A percentile compares a stretch with the other conserved stretches of the same genome.
Evolutionary conservation across 192 early-diverging fungal genomes (phyloP).

Genomic region (Coemansia sp.): DNA sequence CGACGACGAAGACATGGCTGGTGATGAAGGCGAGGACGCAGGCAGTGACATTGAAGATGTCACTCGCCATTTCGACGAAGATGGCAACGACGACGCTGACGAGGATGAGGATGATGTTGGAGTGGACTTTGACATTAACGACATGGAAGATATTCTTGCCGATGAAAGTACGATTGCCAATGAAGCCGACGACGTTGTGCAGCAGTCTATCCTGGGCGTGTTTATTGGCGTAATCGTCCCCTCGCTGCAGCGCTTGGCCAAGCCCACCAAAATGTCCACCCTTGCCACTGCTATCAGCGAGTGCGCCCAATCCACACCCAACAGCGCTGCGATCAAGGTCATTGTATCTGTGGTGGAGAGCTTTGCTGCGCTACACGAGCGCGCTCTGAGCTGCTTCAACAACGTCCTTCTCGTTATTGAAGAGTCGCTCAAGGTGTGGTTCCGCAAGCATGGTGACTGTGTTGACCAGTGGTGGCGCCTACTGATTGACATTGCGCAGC

Average conservation of each 20-base stretch:
- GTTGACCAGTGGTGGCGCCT: constrained; percentile 58
- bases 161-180: constrained; percentile 48
- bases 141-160: constrained; percentile 50
- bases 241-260: constrained; percentile 36
- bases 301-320: constrained; percentile 32
- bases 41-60: constrained; percentile 23
- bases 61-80: constrained; percentile 53
- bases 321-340: constrained; percentile 44
- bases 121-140: constrained; percentile 51
- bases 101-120: constrained; percentile 58
- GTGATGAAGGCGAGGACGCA: constrained; percentile 44
- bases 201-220: constrained; percentile 54
- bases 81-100: constrained; percentile 44
- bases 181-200: constrained; percentile 54
- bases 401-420: constrained; percentile 78
- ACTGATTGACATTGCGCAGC: constrained; percentile 63
- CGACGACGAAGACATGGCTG: constrained; percentile 43
- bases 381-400: constrained; percentile 73
- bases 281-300: constrained; percentile 31
- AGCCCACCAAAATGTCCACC: constrained; percentile 40
- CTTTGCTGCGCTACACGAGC: constrained; percentile 64
- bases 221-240: constrained; percentile 44
- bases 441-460: constrained; percentile 42
- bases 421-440: constrained; percentile 70
- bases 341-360: constrained; percentile 56